Evolutionary conservation across 2,329 filamentous ascomycete species (phyloP), one percentile per base, ranked within the genome.

Genomic region (Cladosporium sp.): DNA sequence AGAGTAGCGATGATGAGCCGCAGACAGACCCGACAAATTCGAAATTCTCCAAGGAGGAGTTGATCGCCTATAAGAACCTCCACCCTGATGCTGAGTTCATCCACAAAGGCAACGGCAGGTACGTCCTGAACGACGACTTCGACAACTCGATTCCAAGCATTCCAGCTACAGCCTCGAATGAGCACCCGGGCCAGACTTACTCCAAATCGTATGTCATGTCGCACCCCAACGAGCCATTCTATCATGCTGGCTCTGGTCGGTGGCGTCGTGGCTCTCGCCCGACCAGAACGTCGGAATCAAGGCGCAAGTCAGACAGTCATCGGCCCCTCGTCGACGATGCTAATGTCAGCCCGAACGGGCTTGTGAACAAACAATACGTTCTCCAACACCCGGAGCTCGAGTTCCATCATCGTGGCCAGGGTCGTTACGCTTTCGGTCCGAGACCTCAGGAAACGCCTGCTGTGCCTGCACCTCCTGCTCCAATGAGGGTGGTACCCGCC

Each of bases 331-430:
- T 28, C 22, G n/a, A 13, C 35, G 35, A 38, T 14, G 13, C n/a
- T n/a, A 14, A 9, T 13, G 16, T 14, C 13, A 38, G 16, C n/a
- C 35, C 35, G 35, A 14, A 38, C 4, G 52, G 52, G 3, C 41
- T 54, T 10, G 52, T 58, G 16, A 52, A 56, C 52, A 65, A 61
- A 49, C 54, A 43, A 4, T 63, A 61, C 45, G 58, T 61, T 9
- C n/a, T 52, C 11, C 54, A 57, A 28, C 61, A 63, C 46, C 61
- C 62, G 5, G 40, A 58, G 9, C 48, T 56, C 50, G 46, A 54
- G n/a, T 65, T 63, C 31, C 58, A 65, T 43, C 63, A 64, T 45
- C 61, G 63, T 19, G 63, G 62, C n/a, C 61, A 63, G 48, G 63
- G 63, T n/a, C 56, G 58, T 13, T 64, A 58, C 33, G 59, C 57